Conservation (phyloP, 2,329 filamentous ascomycete species). For the Colletotrichum sp. region DNA sequence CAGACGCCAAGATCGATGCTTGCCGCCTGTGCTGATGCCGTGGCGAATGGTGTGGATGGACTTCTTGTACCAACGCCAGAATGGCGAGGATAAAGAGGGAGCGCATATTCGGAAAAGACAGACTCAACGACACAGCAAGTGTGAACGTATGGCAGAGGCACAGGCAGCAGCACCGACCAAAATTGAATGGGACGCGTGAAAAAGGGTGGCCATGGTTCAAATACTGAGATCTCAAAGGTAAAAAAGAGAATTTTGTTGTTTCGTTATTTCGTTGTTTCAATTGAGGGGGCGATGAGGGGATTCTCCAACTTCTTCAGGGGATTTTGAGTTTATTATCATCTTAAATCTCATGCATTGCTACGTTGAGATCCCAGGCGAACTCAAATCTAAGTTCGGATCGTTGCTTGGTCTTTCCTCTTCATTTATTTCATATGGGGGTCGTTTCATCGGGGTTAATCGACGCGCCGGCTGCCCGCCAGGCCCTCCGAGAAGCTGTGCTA, state of each 20-base stretch:
- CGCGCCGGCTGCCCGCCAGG: neutral
- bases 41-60: neutral
- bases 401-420: neutral
- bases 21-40: neutral
- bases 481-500: neutral
- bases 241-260: neutral
- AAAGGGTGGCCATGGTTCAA: neutral
- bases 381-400: neutral
- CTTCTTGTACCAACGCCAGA: neutral
- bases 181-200: rapidly evolving
- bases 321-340: neutral
- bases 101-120: neutral
- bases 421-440: neutral
- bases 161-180: neutral
- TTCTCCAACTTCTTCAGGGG: neutral
- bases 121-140: neutral
- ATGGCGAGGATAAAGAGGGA: neutral
- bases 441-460: neutral
- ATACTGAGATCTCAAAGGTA: neutral
- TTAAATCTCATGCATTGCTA: neutral
- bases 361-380: neutral
- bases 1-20: neutral
- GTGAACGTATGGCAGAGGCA: neutral
- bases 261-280: neutral
- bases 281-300: neutral